Evolutionary conservation across 169 alveolate genomes (phyloP).

Genomic region (Eimeria zaria): DNA sequence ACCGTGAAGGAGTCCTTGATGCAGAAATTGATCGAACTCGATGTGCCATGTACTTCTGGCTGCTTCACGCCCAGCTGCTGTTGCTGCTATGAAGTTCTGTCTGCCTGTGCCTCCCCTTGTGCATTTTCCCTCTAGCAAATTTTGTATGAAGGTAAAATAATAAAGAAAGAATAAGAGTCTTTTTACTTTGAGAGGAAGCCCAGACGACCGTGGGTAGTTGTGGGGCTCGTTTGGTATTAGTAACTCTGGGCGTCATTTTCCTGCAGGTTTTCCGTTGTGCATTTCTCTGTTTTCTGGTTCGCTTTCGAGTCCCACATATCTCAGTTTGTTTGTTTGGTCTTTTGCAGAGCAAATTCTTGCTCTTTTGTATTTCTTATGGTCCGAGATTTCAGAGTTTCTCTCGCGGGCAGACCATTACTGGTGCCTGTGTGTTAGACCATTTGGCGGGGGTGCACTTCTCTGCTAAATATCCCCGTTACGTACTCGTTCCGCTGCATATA

Average conservation of each 20-base stretch:
- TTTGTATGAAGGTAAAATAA: constrained; percentile 3
- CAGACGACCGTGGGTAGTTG: constrained; percentile 13
- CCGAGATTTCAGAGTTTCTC: not conserved
- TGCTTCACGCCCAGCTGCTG: constrained; percentile 40
- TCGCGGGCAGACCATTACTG: constrained; percentile 55
- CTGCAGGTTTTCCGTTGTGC: constrained; percentile 14
- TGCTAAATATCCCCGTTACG: not conserved
- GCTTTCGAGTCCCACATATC: not conserved
- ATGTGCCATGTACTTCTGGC: not conserved
- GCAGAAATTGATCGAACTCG: not conserved
- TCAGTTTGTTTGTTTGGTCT: not conserved
- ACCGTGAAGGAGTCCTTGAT: not conserved
- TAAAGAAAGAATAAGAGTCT: not conserved
- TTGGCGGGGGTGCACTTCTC: not conserved
- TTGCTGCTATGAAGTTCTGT: constrained; percentile 18
- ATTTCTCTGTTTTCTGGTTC: not conserved
- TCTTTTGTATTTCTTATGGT: not conserved
- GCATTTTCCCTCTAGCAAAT: not conserved
- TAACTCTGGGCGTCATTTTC: constrained; percentile 20
- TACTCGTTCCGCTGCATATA: not conserved
- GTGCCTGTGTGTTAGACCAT: constrained; percentile 48
- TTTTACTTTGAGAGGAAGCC: constrained; percentile 35
- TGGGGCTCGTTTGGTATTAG: constrained; percentile 55
- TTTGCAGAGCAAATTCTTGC: not conserved
- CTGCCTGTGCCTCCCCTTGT: not conserved